Percentiles rank a stretch among this genome's conserved stretches.
Evolutionary conservation across 2,329 filamentous ascomycete species (phyloP).

Genomic region (Sordariomycetes sp.): DNA sequence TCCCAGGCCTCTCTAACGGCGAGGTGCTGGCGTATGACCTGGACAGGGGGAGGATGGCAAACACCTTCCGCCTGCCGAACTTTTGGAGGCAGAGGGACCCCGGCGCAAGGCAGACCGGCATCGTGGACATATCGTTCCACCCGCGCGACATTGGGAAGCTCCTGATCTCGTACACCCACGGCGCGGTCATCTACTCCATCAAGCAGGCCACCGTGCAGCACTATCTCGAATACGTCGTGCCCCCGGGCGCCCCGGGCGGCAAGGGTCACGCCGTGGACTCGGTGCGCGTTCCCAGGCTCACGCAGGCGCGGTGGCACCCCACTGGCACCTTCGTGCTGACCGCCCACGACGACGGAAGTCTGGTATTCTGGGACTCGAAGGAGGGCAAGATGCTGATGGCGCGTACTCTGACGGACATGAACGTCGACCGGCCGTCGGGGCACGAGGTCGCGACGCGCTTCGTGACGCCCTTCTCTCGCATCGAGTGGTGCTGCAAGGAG

Average conservation of each 20-base stretch:
- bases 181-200: conserved; percentile 85
- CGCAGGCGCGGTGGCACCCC: conserved; percentile 87
- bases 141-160: conserved; percentile 87
- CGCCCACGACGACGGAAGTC: conserved; percentile 78
- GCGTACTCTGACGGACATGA: conserved; percentile 63
- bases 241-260: conserved; percentile 74
- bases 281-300: conserved; percentile 61
- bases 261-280: conserved; percentile 53
- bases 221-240: conserved; percentile 76
- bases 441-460: conserved; percentile 41
- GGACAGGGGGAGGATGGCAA: conserved; percentile 59
- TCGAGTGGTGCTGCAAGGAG: conserved; percentile 88
- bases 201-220: conserved; percentile 74
- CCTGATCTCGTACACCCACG: conserved; percentile 81
- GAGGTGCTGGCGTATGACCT: conserved; percentile 90
- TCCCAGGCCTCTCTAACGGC: conserved; percentile 72
- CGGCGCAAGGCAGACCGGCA: conserved; percentile 44
- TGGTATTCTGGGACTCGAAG: conserved; percentile 91
- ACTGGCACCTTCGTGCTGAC: conserved; percentile 84
- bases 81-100: conserved; percentile 71
- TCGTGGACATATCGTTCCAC: conserved; percentile 76
- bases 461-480: conserved; percentile 65
- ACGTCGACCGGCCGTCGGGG: conserved; percentile 57
- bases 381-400: conserved; percentile 79
- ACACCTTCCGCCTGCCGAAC: conserved; percentile 75